Percentiles rank a stretch among this genome's conserved stretches.
phyloP scores from a whole-genome alignment of 2,329 filamentous ascomycete species.

The Aplosporella prunicola region DNA sequence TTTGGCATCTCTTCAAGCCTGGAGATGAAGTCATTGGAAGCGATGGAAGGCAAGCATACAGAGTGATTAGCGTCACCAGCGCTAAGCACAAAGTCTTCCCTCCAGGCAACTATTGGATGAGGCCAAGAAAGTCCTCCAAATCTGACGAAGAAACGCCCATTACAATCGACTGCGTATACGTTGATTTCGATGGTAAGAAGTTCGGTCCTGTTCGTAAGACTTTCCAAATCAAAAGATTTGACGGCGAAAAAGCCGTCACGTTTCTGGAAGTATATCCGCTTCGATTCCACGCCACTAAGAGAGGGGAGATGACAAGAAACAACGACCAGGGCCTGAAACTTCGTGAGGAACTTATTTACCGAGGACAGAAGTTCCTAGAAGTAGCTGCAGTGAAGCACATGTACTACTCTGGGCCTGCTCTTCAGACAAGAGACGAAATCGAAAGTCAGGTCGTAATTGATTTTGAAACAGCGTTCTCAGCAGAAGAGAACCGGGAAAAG shows the following conservation, averaged over 20 bases:
- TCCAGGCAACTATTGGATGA: too few species aligned
- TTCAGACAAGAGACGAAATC: too few species aligned
- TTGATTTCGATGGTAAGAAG: slow-evolving; percentile 25
- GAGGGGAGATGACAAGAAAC: too few species aligned
- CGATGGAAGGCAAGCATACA: slow-evolving; percentile 18
- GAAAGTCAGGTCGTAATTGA: too few species aligned
- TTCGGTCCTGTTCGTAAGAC: slow-evolving; percentile 19
- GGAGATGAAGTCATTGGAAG: slow-evolving; percentile 12
- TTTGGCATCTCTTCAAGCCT: slow-evolving; percentile 19
- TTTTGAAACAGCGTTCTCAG: too few species aligned
- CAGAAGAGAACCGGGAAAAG: too few species aligned
- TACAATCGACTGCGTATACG: slow-evolving; percentile 15
- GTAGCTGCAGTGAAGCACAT: neutral
- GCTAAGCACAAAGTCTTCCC: slow-evolving; percentile 5
- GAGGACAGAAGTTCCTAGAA: neutral
- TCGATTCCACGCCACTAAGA: too few species aligned
- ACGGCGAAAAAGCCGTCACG: slow-evolving; percentile 17
- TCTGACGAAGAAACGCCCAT: too few species aligned
- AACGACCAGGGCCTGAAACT: neutral
- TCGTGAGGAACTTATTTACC: neutral
- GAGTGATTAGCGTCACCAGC: slow-evolving; percentile 14
- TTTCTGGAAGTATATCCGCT: slow-evolving; percentile 22
- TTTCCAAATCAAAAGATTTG: slow-evolving; percentile 19
- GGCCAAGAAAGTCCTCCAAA: too few species aligned
- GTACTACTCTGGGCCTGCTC: too few species aligned